A percentile compares a stretch with the other conserved stretches of the same genome.
Evolutionary conservation across 176 grass and related monocot species (phyloP).

Genomic region (Urochloa ruziziensis): DNA sequence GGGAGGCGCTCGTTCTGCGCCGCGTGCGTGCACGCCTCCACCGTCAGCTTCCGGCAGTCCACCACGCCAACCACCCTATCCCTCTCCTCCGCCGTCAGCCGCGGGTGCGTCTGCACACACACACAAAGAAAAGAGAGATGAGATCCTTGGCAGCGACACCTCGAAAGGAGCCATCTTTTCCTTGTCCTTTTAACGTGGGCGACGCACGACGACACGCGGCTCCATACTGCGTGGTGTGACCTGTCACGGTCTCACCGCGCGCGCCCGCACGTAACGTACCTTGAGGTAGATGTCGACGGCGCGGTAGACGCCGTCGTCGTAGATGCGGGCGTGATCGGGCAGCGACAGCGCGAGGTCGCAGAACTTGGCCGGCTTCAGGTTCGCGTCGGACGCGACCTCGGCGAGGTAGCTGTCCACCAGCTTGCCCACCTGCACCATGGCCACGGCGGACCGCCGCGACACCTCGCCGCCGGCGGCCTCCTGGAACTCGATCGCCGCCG

Average conservation of each 20-base stretch:
- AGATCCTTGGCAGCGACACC: background rate
- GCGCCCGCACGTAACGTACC: constrained; percentile 46
- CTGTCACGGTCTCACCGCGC: background rate
- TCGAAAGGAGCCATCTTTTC: background rate
- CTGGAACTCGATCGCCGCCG: constrained; percentile 4
- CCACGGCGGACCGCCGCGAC: constrained; percentile 27
- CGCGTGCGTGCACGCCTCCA: constrained; percentile 96
- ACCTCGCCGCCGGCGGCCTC: background rate
- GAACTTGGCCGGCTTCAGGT: constrained; percentile 78
- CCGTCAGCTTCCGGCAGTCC: constrained; percentile 84
- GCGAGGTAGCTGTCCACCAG: constrained; percentile 83
- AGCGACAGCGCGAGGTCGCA: constrained; percentile 63
- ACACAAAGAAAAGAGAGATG: background rate
- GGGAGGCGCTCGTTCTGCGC: constrained; percentile 95
- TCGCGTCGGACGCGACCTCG: constrained; percentile 76
- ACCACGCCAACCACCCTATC: constrained; percentile 74
- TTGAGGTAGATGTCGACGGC: constrained; percentile 87
- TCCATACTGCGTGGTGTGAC: background rate
- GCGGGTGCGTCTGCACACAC: constrained; percentile 56
- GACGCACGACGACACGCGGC: background rate
- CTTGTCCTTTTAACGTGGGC: background rate
- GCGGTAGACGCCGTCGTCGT: constrained; percentile 85
- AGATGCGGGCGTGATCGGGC: constrained; percentile 73
- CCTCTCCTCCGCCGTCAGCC: constrained; percentile 67
- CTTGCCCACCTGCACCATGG: constrained; percentile 71